Percentiles rank a stretch among this genome's conserved stretches.
These are phyloP conservation scores for Cercospora brassicicola DNA, from an alignment of 2,329 filamentous ascomycete genomes.

Conservation along the genomic window DNA sequence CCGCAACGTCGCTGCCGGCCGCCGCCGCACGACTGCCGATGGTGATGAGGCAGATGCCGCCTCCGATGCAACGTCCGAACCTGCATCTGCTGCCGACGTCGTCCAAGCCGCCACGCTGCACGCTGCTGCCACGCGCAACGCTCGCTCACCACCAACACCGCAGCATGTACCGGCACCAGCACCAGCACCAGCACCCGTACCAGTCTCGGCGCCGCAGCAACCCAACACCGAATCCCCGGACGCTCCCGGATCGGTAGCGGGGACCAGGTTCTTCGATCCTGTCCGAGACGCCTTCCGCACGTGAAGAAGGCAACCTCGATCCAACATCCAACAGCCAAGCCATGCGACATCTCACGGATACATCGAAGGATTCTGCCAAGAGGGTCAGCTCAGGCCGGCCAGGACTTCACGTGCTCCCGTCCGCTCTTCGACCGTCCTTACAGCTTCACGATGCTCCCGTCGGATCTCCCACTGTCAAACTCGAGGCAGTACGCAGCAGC, in stretches of 20 bases:
- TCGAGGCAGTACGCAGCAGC: neutral
- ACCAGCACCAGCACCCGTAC: neutral
- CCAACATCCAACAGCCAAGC: neutral
- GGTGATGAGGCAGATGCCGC: conserved; percentile 13
- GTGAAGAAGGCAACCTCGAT: conserved; percentile 4
- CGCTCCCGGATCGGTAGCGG: neutral
- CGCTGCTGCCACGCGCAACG: conserved; percentile 1
- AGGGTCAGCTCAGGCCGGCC: neutral
- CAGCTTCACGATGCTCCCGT: neutral
- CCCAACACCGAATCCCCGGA: neutral
- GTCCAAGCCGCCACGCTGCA: conserved; percentile 1
- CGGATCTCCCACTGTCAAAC: neutral
- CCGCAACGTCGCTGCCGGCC: conserved; percentile 12
- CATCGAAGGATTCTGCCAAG: neutral
- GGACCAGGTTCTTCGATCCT: conserved; percentile 14
- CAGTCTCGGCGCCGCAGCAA: neutral
- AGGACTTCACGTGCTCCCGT: neutral
- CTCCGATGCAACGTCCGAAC: conserved; percentile 11
- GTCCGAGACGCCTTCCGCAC: conserved; percentile 19
- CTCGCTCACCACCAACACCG: neutral
- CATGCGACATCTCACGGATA: neutral
- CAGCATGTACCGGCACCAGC: neutral
- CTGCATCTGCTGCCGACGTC: neutral
- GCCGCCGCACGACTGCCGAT: conserved; percentile 4
- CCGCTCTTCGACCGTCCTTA: neutral